phyloP scores from a whole-genome alignment of 371 early-diverging fungal genomes.

The Basidiobolus meristosporus region DNA sequence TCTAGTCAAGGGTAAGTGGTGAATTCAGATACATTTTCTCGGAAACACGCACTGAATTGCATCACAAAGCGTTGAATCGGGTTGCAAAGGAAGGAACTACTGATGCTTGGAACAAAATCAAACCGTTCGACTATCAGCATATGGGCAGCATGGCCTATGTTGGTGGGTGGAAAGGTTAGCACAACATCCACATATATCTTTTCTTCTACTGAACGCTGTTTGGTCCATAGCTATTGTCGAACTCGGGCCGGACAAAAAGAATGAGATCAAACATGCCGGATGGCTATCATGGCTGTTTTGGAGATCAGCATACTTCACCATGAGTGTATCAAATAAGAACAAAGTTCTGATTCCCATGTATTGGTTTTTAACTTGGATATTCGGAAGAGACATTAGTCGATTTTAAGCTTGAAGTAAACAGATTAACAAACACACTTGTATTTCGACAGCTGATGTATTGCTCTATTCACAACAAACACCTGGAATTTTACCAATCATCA shows the following conservation, averaged over 20 bases:
- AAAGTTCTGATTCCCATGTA: slow-evolving; percentile 51
- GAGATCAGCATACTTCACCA: slow-evolving; percentile 60
- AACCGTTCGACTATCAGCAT: slow-evolving; percentile 25
- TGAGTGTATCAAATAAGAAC: slow-evolving; percentile 48
- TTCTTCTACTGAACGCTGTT: neutral
- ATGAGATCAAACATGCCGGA: slow-evolving; percentile 21
- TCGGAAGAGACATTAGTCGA: slow-evolving; percentile 9
- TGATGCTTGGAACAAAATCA: neutral
- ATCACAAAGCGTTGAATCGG: slow-evolving; percentile 2
- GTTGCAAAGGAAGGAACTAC: slow-evolving; percentile 3
- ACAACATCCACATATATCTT: neutral
- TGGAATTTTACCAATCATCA: too few species aligned
- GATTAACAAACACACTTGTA: too few species aligned
- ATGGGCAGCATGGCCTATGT: slow-evolving; percentile 29
- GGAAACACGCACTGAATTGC: slow-evolving; percentile 8
- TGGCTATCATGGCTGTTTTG: slow-evolving; percentile 50
- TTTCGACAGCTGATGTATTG: too few species aligned
- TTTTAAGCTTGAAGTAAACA: slow-evolving; percentile 5
- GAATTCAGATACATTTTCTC: neutral
- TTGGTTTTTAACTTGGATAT: slow-evolving; percentile 17
- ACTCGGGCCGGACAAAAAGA: slow-evolving; percentile 10
- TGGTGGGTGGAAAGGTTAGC: slow-evolving; percentile 15
- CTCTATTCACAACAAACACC: too few species aligned
- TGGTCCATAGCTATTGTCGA: neutral
- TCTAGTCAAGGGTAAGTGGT: slow-evolving; percentile 17